These are phyloP conservation scores for Colletotrichum lindemuthianum DNA, from an alignment of 2,329 filamentous ascomycete genomes.

Conservation along the genomic window DNA sequence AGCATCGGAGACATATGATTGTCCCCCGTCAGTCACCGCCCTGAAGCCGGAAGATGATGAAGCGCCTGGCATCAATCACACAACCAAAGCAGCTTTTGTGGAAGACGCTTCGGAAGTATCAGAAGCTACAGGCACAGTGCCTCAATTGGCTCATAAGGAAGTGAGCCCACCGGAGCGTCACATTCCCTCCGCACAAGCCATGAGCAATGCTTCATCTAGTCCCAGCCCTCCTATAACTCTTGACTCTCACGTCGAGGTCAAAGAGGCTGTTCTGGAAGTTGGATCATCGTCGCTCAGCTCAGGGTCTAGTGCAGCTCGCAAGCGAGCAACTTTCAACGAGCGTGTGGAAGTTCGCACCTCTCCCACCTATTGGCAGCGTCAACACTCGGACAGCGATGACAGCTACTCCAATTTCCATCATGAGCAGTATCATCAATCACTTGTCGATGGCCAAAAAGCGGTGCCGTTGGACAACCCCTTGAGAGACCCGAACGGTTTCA, in stretches of 20 bases:
- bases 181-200: no score
- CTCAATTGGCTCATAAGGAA: no score
- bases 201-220: no score
- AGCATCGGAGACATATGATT: no score
- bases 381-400: constrained; percentile 22
- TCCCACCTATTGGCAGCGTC: constrained; percentile 33
- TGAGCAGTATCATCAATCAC: constrained; percentile 28
- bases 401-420: constrained; percentile 22
- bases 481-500: constrained; percentile 24
- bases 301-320: neutral
- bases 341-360: constrained; percentile 32
- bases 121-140: no score
- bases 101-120: neutral
- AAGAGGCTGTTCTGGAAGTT: neutral
- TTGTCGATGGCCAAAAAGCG: constrained; percentile 29
- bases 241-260: neutral
- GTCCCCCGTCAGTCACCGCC: neutral
- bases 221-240: neutral
- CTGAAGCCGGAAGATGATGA: neutral
- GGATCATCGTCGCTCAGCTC: constrained; percentile 7
- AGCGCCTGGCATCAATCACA: neutral
- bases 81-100: constrained; percentile 1
- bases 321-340: constrained; percentile 28
- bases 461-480: constrained; percentile 23
- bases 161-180: neutral